Percentiles rank a stretch among this genome's conserved stretches.
These are phyloP conservation scores for Lachnellula cervina DNA, from an alignment of 2,329 filamentous ascomycete species.

Conservation along the genomic window DNA sequence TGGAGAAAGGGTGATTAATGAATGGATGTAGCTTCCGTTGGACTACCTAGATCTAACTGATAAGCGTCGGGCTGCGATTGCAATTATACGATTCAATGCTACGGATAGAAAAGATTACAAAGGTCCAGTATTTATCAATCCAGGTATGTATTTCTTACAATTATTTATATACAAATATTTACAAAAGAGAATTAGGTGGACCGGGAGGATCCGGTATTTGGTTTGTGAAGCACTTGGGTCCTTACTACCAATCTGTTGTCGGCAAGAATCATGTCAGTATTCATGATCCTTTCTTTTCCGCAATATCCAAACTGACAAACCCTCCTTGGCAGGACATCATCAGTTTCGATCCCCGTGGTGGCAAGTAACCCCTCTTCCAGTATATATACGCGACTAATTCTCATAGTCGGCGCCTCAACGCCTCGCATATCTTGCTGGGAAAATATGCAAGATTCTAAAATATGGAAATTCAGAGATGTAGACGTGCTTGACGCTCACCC, in stretches of 20 bases:
- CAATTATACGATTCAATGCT: slow-evolving; percentile 18
- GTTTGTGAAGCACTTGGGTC: slow-evolving; percentile 17
- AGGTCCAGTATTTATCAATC: slow-evolving; percentile 19
- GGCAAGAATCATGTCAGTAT: slow-evolving; percentile 38
- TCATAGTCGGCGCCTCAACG: slow-evolving; percentile 12
- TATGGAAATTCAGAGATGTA: slow-evolving; percentile 42
- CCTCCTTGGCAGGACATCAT: slow-evolving; percentile 39
- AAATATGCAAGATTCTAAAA: not conserved
- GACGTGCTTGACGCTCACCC: slow-evolving; percentile 43
- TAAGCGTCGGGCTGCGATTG: slow-evolving; percentile 12
- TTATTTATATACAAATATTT: not conserved
- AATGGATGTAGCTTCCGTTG: slow-evolving; percentile 14
- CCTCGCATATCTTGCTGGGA: slow-evolving; percentile 12
- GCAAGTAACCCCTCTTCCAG: slow-evolving; percentile 18
- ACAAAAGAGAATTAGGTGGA: slow-evolving; percentile 25
- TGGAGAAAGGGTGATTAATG: not conserved
- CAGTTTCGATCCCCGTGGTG: slow-evolving; percentile 47
- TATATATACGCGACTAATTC: no score
- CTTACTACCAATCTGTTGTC: slow-evolving; percentile 37
- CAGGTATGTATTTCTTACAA: slow-evolving; percentile 3
- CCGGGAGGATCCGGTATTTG: slow-evolving; percentile 43
- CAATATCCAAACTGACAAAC: not conserved
- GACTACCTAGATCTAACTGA: slow-evolving; percentile 22
- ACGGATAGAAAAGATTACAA: slow-evolving; percentile 17
- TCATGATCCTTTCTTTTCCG: slow-evolving; percentile 19